Evolutionary conservation across 495 filamentous ascomycete species (phyloP).

Genomic region (Aspergillus cristatus): DNA sequence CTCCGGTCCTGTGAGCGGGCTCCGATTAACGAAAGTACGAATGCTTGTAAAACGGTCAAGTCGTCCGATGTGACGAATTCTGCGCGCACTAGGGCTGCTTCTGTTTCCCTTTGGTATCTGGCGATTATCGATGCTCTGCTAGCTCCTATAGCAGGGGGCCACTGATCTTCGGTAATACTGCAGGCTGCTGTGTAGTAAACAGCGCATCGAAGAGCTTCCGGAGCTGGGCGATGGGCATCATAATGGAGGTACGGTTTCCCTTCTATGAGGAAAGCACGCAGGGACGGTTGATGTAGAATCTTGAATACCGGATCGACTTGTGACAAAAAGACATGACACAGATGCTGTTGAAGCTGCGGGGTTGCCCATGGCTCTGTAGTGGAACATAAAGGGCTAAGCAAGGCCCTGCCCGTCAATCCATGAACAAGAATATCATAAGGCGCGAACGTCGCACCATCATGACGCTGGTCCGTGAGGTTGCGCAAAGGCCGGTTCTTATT

Average conservation of each 20-base stretch:
- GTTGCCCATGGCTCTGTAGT: no score
- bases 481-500: no score
- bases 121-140: conserved; percentile 28
- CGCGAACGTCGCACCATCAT: neutral
- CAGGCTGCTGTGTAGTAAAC: conserved; percentile 45
- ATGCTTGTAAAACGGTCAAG: conserved; percentile 47
- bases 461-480: neutral
- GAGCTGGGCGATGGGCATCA: conserved; percentile 21
- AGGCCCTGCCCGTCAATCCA: conserved; percentile 30
- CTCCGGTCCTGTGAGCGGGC: conserved; percentile 31
- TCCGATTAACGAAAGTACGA: conserved; percentile 43
- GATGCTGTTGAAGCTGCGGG: no score
- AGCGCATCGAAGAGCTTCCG: conserved; percentile 37
- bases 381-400: no score
- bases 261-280: conserved; percentile 21
- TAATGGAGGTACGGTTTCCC: conserved; percentile 25
- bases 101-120: conserved; percentile 39
- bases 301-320: conserved; percentile 35
- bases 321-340: conserved; percentile 11
- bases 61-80: conserved; percentile 48
- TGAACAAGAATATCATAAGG: neutral
- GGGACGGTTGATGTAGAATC: conserved; percentile 27
- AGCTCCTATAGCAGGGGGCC: conserved; percentile 27
- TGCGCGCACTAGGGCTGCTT: conserved; percentile 38
- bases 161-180: conserved; percentile 34